These are phyloP conservation scores for Rhododendron simsii DNA, from an alignment of 148 eudicot species.

Conservation along the genomic window DNA sequence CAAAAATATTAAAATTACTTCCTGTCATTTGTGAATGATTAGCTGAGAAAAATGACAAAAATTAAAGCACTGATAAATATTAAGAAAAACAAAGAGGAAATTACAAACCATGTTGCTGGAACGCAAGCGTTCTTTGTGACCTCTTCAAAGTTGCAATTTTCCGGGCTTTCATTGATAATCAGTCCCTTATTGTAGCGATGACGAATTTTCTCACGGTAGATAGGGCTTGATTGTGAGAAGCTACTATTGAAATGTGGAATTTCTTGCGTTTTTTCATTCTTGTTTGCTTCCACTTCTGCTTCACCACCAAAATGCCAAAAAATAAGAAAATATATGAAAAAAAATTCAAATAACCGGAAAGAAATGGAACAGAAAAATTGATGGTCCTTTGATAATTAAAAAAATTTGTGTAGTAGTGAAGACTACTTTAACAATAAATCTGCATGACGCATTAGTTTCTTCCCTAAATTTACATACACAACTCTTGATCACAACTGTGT, in stretches of 20 bases:
- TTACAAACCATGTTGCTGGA: slow-evolving; percentile 5
- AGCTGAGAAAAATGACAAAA: neutral
- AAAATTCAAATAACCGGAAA: neutral
- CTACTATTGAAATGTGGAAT: neutral
- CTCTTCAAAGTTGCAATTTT: slow-evolving; percentile 2
- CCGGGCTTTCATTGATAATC: neutral
- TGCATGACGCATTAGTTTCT: neutral
- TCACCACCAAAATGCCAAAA: neutral
- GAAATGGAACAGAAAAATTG: neutral
- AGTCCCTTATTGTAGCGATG: neutral
- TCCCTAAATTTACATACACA: no score
- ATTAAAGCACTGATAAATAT: neutral
- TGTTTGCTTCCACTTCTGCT: neutral
- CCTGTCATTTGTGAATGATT: neutral
- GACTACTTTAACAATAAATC: neutral
- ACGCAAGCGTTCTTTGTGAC: neutral
- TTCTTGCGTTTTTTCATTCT: neutral
- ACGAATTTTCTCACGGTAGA: neutral
- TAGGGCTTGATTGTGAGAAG: neutral
- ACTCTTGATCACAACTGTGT: no score
- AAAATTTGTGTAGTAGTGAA: neutral
- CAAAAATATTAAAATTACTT: no score
- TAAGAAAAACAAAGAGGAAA: neutral
- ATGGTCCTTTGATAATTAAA: neutral
- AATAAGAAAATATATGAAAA: neutral